Evolutionary conservation across 148 eudicot species (phyloP).

Genomic region (Rhododendron ferrugineum): DNA sequence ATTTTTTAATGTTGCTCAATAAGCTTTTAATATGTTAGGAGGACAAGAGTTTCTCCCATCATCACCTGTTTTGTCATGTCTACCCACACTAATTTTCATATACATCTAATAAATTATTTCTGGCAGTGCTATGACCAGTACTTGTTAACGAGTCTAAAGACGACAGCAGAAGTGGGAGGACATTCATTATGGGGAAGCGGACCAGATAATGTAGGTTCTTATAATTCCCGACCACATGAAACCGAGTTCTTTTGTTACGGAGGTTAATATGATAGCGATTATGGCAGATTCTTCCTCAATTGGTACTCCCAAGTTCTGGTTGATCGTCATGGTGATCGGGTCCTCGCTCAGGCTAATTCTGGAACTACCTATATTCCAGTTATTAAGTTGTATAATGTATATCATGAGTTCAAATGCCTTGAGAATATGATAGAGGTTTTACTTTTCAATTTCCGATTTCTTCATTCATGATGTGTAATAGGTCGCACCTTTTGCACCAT

Average conservation of each 20-base stretch:
- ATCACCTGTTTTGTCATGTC: not conserved
- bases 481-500: too few relatives aligned
- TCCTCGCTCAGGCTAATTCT: slow-evolving; percentile 65
- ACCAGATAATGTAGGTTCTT: slow-evolving; percentile 78
- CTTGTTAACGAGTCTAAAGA: slow-evolving; percentile 48
- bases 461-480: too few relatives aligned
- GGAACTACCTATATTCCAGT: too few relatives aligned
- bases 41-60: not conserved
- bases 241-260: slow-evolving; percentile 77
- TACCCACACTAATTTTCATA: not conserved
- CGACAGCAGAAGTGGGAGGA: slow-evolving; percentile 75
- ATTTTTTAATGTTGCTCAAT: not conserved
- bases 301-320: slow-evolving; percentile 72
- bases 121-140: slow-evolving; percentile 85
- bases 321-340: slow-evolving; percentile 81
- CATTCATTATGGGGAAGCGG: slow-evolving; percentile 72
- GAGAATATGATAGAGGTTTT: too few relatives aligned
- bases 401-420: too few relatives aligned
- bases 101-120: not conserved
- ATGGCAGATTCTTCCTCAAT: slow-evolving; percentile 76
- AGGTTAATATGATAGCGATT: slow-evolving; percentile 79
- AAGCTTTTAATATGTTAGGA: not conserved
- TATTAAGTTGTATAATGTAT: too few relatives aligned
- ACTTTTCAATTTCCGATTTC: too few relatives aligned
- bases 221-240: slow-evolving; percentile 67